These are phyloP conservation scores for Wickerhamomyces bovis DNA, from an alignment of 805 yeast genomes.

Conservation along the genomic window DNA sequence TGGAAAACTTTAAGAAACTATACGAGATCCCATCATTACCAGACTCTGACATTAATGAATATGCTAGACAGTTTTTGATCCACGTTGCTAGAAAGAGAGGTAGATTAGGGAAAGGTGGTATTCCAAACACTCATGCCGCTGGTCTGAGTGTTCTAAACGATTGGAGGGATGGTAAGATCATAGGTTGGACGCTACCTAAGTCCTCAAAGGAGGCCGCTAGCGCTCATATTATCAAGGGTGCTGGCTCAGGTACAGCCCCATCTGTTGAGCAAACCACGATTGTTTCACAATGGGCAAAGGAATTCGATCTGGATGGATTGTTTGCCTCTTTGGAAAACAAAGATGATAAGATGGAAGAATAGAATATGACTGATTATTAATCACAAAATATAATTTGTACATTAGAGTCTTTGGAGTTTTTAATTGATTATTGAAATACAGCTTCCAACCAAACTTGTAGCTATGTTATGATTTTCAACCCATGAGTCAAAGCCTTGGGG, in stretches of 20 bases:
- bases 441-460: too few relatives aligned
- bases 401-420: too few relatives aligned
- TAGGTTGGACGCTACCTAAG: slow-evolving; percentile 84
- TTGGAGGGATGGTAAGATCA: slow-evolving; percentile 94
- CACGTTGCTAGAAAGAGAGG: slow-evolving; percentile 93
- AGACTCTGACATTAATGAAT: slow-evolving; percentile 63
- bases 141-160: slow-evolving; percentile 79
- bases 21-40: slow-evolving; percentile 82
- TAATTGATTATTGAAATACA: too few relatives aligned
- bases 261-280: slow-evolving; percentile 56
- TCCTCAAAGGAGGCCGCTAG: slow-evolving; percentile 39
- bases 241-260: slow-evolving; percentile 28
- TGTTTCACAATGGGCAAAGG: slow-evolving; percentile 89
- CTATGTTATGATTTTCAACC: too few relatives aligned
- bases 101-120: slow-evolving; percentile 85
- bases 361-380: not conserved
- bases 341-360: slow-evolving; percentile 19
- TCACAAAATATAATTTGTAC: not conserved
- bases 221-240: slow-evolving; percentile 21
- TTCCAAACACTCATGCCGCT: slow-evolving; percentile 84
- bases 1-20: slow-evolving; percentile 63
- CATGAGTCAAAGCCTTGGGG: too few relatives aligned
- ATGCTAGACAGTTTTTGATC: slow-evolving; percentile 79
- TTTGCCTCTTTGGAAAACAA: slow-evolving; percentile 39
- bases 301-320: slow-evolving; percentile 84